A percentile compares a stretch with the other conserved stretches of the same genome.
Evolutionary conservation across 169 alveolate genomes (phyloP).

Genomic region (Theileria luwenshuni): DNA sequence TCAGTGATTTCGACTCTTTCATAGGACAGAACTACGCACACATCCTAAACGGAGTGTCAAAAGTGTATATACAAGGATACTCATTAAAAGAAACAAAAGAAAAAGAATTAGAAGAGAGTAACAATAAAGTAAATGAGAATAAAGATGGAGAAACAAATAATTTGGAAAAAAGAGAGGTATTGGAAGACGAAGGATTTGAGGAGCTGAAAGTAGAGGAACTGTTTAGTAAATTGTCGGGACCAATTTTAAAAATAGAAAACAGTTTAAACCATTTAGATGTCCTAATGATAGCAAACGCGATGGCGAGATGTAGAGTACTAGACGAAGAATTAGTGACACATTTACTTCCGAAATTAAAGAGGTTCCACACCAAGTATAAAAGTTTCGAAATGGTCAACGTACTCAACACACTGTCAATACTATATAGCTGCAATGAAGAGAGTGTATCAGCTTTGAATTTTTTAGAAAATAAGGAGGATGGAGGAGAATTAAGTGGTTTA

Average conservation of each 20-base stretch:
- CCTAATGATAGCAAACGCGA: slow-evolving; percentile 20
- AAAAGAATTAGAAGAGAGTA: neutral
- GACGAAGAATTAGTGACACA: neutral
- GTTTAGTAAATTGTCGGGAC: neutral
- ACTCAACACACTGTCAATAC: neutral
- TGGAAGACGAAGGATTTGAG: neutral
- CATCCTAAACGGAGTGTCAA: slow-evolving; percentile 61
- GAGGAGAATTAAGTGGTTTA: too few relatives aligned
- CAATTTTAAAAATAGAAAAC: neutral
- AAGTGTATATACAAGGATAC: slow-evolving; percentile 30
- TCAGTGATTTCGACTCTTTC: slow-evolving; percentile 11
- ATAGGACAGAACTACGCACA: slow-evolving; percentile 60
- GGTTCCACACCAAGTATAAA: neutral
- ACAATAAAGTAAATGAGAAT: neutral
- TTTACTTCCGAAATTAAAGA: neutral
- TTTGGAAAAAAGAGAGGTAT: neutral
- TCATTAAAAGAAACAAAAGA: neutral
- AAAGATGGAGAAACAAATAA: neutral
- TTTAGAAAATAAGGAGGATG: too few relatives aligned
- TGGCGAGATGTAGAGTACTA: slow-evolving; percentile 19
- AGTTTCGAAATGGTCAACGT: neutral
- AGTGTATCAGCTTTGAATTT: neutral
- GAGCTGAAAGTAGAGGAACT: neutral
- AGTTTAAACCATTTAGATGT: slow-evolving; percentile 46
- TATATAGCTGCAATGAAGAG: neutral